Evolutionary conservation across 768 basidiomycete species (phyloP).

Genomic region (Macrolepiota dolichaula): DNA sequence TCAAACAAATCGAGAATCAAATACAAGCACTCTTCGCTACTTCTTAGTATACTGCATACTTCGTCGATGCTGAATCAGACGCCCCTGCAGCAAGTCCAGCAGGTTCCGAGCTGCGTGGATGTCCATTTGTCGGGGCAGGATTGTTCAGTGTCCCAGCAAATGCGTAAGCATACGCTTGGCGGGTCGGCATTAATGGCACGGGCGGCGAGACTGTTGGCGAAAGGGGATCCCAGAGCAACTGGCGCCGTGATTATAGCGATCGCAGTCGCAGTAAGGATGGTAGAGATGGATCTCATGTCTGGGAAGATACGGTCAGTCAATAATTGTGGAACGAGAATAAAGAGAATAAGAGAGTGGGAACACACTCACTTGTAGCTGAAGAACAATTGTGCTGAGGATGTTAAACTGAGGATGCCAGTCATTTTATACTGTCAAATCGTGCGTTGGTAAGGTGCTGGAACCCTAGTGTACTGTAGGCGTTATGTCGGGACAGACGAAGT

Average conservation of each 20-base stretch:
- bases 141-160: not conserved
- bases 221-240: not conserved
- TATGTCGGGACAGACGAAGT: no score
- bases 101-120: not conserved
- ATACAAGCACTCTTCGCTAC: no score
- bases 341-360: conserved; percentile 30
- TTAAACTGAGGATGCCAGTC: no score
- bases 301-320: not conserved
- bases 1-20: no score
- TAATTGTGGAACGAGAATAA: conserved; percentile 48
- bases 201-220: not conserved
- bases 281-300: not conserved
- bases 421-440: no score
- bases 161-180: not conserved
- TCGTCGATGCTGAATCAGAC: not conserved
- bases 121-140: not conserved
- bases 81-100: not conserved
- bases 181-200: not conserved
- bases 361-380: no score
- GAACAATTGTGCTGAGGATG: no score
- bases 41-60: no score
- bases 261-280: not conserved
- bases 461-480: no score
- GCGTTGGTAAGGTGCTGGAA: no score
- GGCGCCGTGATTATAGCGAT: not conserved